Percentiles rank a stretch among this genome's conserved stretches.
Conservation (phyloP, 192 early-diverging fungal genomes). For the Coemansia sp. region DNA sequence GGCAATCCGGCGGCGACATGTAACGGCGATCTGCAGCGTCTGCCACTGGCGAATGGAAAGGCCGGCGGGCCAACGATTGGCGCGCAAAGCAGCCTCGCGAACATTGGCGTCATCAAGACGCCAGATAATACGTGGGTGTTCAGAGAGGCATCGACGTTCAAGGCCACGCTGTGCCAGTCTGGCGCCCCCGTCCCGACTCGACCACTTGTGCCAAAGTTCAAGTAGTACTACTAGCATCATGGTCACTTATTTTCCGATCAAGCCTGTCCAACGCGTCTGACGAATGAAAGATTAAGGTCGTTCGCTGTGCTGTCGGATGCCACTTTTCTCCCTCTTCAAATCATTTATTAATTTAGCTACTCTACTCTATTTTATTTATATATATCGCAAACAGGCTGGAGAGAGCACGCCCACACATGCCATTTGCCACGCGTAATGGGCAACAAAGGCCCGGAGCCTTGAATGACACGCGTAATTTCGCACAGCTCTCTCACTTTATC, state of each 20-base stretch:
- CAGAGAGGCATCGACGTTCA: constrained; percentile 35
- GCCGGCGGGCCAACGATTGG: constrained; percentile 3
- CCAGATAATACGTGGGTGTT: constrained; percentile 38
- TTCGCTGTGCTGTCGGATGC: not conserved
- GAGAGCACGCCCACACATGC: constrained; percentile 16
- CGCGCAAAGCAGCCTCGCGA: constrained; percentile 16
- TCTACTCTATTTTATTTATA: constrained; percentile 4
- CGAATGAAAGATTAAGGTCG: not conserved
- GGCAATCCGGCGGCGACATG: not conserved
- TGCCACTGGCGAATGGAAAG: not conserved
- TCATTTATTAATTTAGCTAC: not conserved
- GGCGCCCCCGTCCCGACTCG: constrained; percentile 41
- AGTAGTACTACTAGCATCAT: not conserved
- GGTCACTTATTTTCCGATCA: not conserved
- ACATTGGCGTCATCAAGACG: constrained; percentile 46
- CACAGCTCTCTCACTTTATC: constrained; percentile 36
- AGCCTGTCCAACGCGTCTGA: no score
- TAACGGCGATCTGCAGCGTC: constrained; percentile 1
- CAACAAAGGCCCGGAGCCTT: not conserved
- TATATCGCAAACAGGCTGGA: not conserved
- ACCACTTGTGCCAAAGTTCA: constrained; percentile 36
- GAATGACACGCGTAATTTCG: constrained; percentile 37
- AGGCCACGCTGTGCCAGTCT: constrained; percentile 42
- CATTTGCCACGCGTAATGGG: constrained; percentile 10
- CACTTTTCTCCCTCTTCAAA: not conserved